Evolutionary conservation across 306 rosid species (phyloP), one percentile per base, ranked within the genome.

Genomic region (Dryas drummondii): DNA sequence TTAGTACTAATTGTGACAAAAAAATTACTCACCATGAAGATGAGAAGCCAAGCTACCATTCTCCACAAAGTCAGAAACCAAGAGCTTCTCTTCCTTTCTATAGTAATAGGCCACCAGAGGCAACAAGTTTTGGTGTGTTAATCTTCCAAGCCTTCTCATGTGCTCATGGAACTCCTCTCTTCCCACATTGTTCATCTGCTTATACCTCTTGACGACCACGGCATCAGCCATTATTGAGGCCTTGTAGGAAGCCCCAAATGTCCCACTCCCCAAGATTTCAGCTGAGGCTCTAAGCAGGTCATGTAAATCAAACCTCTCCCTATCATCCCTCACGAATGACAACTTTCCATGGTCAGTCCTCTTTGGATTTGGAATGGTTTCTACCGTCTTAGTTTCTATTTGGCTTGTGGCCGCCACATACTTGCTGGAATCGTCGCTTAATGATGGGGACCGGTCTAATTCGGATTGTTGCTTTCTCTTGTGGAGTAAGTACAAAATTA

Each of bases 241-340:
- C 84, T 92, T 96, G 86, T 90, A 96, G 1, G 99, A 96, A 70
- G 99, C 87, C 4, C 97, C 99, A 51, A 96, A 96, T 1, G 84
- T 79, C 0, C 96, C 96, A 67, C 99, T 96, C 16, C 99, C 99
- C 52, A 96, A 76, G 61, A 96, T 82, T 64, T 96, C 99, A 0
- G 99, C 99, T 0, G 99, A 92, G 9, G 98, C 90, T 71, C 58
- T 82, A 0, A 96, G 82, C 70, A 96, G 78, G 74, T 96, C 99
- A 5, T 89, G 92, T 58, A 96, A 75, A 72, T 85, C 97, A 73
- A 92, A 96, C 60, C n/a, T 83, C 47, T 72, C 68, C 3, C 84
- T 46, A n/a, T 84, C 89, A 0, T 86, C 83, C 79, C 85, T 84
- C 4, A 92, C 65, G 56, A 96, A 92, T 17, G 80, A 67, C 72